These are phyloP conservation scores for Neocatenulostroma microsporum DNA, from an alignment of 2,329 filamentous ascomycete species.

Conservation along the genomic window DNA sequence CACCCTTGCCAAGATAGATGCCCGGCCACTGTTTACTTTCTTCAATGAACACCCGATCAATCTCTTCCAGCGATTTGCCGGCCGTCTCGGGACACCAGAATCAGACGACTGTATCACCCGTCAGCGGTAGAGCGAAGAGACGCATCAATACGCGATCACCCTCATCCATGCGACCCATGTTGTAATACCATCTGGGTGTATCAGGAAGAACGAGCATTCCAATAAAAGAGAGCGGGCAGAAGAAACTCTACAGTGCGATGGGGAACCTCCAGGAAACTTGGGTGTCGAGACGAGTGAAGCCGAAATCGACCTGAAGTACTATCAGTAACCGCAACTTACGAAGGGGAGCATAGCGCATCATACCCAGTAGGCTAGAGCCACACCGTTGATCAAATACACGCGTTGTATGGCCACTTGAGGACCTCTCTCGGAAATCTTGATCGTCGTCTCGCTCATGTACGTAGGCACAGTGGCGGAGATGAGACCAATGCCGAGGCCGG, in stretches of 20 bases:
- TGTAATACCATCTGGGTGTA: conserved; percentile 30
- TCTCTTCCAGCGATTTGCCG: conserved; percentile 4
- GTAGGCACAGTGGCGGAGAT: conserved; percentile 8
- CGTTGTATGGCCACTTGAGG: conserved; percentile 6
- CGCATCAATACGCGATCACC: conserved; percentile 14
- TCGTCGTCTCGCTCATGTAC: conserved; percentile 7
- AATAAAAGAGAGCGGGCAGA: conserved; percentile 21
- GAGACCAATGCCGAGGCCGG: conserved; percentile 8
- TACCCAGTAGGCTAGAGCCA: conserved; percentile 14
- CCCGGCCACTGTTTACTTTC: no score
- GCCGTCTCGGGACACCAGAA: conserved; percentile 21
- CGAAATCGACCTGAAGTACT: conserved; percentile 12
- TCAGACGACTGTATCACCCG: conserved; percentile 19
- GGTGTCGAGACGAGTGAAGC: conserved; percentile 10
- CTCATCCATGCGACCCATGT: conserved; percentile 11
- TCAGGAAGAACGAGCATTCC: conserved; percentile 24
- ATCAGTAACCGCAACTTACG: conserved; percentile 14
- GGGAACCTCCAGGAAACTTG: conserved; percentile 13
- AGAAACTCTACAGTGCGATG: no score
- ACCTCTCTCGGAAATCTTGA: conserved; percentile 12
- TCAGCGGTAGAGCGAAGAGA: conserved; percentile 12
- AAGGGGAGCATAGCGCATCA: conserved; percentile 18
- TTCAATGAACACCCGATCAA: conserved; percentile 3
- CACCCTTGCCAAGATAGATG: no score
- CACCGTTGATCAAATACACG: conserved; percentile 6